Evolutionary conservation across 345 rosid species (phyloP).

Genomic region (Citrus cavaleriei): DNA sequence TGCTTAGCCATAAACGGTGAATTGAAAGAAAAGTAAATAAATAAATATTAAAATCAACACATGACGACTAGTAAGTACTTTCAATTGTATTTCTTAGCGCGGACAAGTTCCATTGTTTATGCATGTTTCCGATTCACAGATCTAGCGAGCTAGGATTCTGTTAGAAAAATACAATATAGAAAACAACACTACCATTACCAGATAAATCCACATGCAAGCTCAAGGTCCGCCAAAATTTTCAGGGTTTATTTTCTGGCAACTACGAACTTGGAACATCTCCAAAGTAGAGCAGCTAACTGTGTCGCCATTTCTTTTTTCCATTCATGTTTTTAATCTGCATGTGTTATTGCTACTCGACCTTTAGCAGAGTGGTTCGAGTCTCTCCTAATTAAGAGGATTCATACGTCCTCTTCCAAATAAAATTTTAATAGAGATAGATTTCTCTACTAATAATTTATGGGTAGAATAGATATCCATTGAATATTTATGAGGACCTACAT

Average conservation of each 20-base stretch:
- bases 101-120: background rate
- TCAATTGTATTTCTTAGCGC: background rate
- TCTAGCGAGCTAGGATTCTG: background rate
- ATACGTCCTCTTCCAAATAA: no score
- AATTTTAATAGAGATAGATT: no score
- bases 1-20: background rate
- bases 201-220: background rate
- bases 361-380: no score
- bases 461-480: fast-evolving
- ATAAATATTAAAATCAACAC: background rate
- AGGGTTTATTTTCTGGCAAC: background rate
- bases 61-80: background rate
- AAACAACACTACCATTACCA: background rate
- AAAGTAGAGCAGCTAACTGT: no score
- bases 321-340: no score
- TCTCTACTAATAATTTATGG: no score
- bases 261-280: no score
- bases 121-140: slow-evolving; percentile 4
- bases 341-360: no score
- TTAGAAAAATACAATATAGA: background rate
- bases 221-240: background rate
- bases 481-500: no score
- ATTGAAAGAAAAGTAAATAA: background rate
- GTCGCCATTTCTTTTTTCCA: no score
- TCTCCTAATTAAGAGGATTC: no score